A percentile compares a stretch with the other conserved stretches of the same genome.
Conservation (phyloP, 1,139 yeast species). For the Scheffersomyces quercinus region DNA sequence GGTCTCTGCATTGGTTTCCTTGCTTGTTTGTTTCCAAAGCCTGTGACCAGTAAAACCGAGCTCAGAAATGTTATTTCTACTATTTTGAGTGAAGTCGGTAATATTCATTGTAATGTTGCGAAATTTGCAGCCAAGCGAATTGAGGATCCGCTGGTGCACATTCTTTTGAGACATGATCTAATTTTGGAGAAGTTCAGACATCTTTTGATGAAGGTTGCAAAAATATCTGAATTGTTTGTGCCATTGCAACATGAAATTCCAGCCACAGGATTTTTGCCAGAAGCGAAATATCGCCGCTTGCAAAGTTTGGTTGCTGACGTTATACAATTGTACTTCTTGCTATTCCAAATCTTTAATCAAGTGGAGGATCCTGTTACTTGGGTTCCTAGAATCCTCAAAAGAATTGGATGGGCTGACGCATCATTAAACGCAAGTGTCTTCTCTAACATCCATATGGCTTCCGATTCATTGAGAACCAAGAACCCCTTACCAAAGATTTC, state of each 20-base stretch:
- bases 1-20: conserved; percentile 34
- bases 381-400: conserved; percentile 26
- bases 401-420: conserved; percentile 35
- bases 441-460: conserved; percentile 33
- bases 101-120: conserved; percentile 31
- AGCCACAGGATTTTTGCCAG: conserved; percentile 39
- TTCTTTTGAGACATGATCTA: conserved; percentile 22
- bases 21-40: conserved; percentile 33
- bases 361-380: conserved; percentile 29
- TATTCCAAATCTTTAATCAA: conserved; percentile 26
- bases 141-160: conserved; percentile 20
- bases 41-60: conserved; percentile 31
- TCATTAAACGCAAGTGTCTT: conserved; percentile 34
- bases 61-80: conserved; percentile 26
- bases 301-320: conserved; percentile 28
- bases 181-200: conserved; percentile 24
- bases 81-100: conserved; percentile 27
- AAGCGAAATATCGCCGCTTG: conserved; percentile 25
- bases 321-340: conserved; percentile 27
- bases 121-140: conserved; percentile 28
- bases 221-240: conserved; percentile 22
- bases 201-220: conserved; percentile 23
- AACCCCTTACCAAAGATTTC: conserved; percentile 36
- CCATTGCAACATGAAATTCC: conserved; percentile 35
- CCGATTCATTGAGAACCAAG: conserved; percentile 28